A percentile compares a stretch with the other conserved stretches of the same genome.
These are phyloP conservation scores for Amanita rimosa DNA, from an alignment of 768 basidiomycete genomes.

Conservation along the genomic window DNA sequence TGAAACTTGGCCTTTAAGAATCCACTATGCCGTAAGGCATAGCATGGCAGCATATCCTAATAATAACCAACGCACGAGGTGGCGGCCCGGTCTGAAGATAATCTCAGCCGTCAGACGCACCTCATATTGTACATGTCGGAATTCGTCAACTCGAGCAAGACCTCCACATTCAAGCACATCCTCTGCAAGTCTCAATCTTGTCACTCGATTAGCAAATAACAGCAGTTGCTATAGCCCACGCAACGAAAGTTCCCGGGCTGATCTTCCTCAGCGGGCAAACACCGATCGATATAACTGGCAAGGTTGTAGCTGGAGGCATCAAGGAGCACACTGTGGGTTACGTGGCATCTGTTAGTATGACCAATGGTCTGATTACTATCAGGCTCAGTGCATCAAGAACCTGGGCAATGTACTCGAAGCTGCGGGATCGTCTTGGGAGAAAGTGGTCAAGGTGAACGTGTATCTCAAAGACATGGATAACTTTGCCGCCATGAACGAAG, in stretches of 20 bases:
- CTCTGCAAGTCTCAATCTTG: constrained; percentile 25
- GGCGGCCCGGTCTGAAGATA: too few relatives aligned
- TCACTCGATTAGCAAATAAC: not conserved
- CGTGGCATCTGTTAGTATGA: too few relatives aligned
- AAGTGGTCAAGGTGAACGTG: constrained; percentile 32
- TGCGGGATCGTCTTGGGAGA: too few relatives aligned
- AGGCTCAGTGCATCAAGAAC: constrained; percentile 42
- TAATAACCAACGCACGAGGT: too few relatives aligned
- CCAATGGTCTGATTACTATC: not conserved
- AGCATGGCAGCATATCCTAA: too few relatives aligned
- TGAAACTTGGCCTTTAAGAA: not conserved
- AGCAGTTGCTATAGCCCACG: constrained; percentile 29
- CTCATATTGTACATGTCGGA: not conserved
- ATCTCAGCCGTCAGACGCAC: too few relatives aligned
- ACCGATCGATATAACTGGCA: constrained; percentile 36
- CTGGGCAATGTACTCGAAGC: constrained; percentile 31
- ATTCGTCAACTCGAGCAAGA: constrained; percentile 36
- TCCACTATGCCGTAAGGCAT: not conserved
- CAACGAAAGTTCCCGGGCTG: constrained; percentile 43
- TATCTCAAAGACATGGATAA: constrained; percentile 53
- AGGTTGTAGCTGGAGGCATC: constrained; percentile 43
- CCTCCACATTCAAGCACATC: constrained; percentile 32
- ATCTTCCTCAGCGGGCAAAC: constrained; percentile 54
- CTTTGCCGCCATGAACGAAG: constrained; percentile 44
- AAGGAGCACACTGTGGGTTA: constrained; percentile 44